Evolutionary conservation across 2,329 filamentous ascomycete genomes (phyloP).

Genomic region (Rosellinia necatrix): DNA sequence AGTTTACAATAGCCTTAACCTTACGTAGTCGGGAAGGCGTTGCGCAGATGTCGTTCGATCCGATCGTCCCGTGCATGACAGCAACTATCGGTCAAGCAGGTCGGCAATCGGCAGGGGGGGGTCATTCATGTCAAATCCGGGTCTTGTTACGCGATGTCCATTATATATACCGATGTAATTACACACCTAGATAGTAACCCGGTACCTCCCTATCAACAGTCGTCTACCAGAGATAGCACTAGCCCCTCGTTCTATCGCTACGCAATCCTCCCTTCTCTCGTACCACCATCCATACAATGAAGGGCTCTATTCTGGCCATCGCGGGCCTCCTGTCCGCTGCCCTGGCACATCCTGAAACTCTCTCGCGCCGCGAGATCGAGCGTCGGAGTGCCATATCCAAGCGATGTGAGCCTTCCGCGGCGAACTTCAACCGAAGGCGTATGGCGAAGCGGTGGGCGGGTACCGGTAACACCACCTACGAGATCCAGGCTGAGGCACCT

Average conservation of each 20-base stretch:
- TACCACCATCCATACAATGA: constrained; percentile 31
- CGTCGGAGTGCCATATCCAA: constrained; percentile 31
- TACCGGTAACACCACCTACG: not conserved
- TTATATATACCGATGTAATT: too few relatives aligned
- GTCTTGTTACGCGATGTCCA: too few relatives aligned
- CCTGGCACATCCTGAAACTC: constrained; percentile 24
- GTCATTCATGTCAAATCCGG: too few relatives aligned
- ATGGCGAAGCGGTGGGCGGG: constrained; percentile 17
- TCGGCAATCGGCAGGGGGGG: too few relatives aligned
- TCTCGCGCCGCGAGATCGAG: constrained; percentile 26
- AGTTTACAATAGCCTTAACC: too few relatives aligned
- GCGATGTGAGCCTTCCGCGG: constrained; percentile 31
- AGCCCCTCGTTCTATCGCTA: not conserved
- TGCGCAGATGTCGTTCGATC: too few relatives aligned
- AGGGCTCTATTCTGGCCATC: constrained; percentile 25
- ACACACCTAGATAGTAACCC: too few relatives aligned
- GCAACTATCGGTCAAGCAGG: too few relatives aligned
- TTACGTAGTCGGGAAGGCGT: too few relatives aligned
- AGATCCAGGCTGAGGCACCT: constrained; percentile 27
- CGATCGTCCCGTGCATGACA: too few relatives aligned
- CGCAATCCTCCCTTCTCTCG: not conserved
- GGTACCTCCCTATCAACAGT: too few relatives aligned
- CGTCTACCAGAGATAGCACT: not conserved
- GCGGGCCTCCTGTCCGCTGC: constrained; percentile 22
- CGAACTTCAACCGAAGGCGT: constrained; percentile 31